Evolutionary conservation across 306 rosid genomes (phyloP), one percentile per base, ranked within the genome.

Genomic region (Cucurbita maxima): DNA sequence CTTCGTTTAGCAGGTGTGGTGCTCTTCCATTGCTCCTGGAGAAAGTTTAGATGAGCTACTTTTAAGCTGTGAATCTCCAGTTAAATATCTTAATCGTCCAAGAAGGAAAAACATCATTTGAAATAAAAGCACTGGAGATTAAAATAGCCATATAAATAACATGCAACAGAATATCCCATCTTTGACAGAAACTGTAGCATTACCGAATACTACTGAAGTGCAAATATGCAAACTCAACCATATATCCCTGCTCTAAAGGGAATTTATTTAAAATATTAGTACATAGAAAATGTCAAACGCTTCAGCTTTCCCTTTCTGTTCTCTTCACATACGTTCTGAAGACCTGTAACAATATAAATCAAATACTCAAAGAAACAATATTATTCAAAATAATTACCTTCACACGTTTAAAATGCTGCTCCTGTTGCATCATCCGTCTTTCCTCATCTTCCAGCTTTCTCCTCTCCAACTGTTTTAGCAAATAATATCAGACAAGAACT

Each of bases 1-100:
- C 96, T 89, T 57, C 96, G 87, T 82, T 88, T 94, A 36, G 96
- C 81, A 80, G 88, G 83, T 62, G 92, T 77, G 80, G 84, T 89
- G 84, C 96, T 89, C 88, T 94, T 94, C 99, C 99, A 94, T 94
- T 94, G 99, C 86, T 94, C 99, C 99, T 91, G 80, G 41, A 79
- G 77, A 83, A 22, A 74, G 19, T 69, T 38, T 64, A 83, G 62
- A 67, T 56, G n/a, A 25, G 38, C n/a, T 20, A 41, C 37, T 51
- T 40, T 34, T 58, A 79, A 64, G 71, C 52, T 64, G 4, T 7
- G 22, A 8, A 4, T 63, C 16, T 41, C 16, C 71, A 41, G 71
- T 16, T 41, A 18, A 61, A 40, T 48, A 63, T 41, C 50, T 63
- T 18, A 63, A 64, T 9, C 72, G 11, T 37, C 70, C 74, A 54